Base-by-base conservation (phyloP, 2,329 filamentous ascomycete species). In the Fusarium guadeloupense region DNA sequence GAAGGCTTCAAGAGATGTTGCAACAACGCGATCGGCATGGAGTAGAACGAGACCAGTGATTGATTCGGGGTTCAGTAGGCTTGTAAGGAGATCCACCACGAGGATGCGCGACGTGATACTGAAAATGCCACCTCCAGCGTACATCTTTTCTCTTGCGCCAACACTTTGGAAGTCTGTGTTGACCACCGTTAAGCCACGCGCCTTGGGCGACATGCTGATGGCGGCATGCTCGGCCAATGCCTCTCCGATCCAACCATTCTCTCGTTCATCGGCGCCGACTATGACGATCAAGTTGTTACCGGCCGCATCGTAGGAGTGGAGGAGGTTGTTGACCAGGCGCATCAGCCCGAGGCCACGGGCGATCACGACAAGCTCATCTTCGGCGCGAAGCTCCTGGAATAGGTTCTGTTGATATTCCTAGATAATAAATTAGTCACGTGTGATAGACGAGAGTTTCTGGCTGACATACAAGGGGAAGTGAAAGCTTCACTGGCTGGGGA, bases 181-280 rank as follows among this genome's bases (percentile, higher is more conserved):
- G 74, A 99, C 93, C 21, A 97, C 84, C 35, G 89, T 94, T 65
- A 99, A 81, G 2, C 95, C 95, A 60, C 93, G 87, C 43, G 93
- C 92, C 69, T 90, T 89, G 14, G 90, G 86, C 16, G 91, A 85
- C 77, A 88, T 89, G 80, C 92, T 97, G 73, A 97, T 87, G 61
- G 92, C 93, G 72, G 93, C 93, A 79, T 98, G 93, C 78, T 99
- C 95, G 20, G 95, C 95, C 72, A 99, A 81, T 25, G 93, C 92
- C 79, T 98, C 95, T 66, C 95, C 95, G 57, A 99, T 93, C 93
- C 94, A 98, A 51, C 89, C 89, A 85, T 97, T 97, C 73, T 99
- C 95, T 56, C 91, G 87, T 28, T 97, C 93, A 57, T 95, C 91
- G 30, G 95, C 93, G 9, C 93, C 93, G 35, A 98, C 87, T 17